phyloP scores from a whole-genome alignment of 2,329 filamentous ascomycete species.

The Ceratocystis ficicola region DNA sequence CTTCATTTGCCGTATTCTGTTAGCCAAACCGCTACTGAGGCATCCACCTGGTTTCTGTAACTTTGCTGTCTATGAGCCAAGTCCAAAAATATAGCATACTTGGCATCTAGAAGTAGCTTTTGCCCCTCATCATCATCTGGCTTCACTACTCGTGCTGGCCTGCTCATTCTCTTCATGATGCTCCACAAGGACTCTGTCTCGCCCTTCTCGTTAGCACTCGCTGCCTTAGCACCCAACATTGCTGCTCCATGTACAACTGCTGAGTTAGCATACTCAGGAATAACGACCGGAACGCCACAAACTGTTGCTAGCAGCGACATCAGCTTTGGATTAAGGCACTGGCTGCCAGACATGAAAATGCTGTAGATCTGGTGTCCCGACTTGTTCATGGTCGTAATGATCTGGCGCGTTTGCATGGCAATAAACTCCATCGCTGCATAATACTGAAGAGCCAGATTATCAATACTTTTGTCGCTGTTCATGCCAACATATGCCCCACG shows the following conservation, averaged over 20 bases:
- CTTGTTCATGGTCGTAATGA: constrained; percentile 85
- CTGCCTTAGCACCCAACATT: constrained; percentile 97
- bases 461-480: constrained; percentile 72
- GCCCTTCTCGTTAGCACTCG: constrained; percentile 52
- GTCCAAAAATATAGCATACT: constrained; percentile 93
- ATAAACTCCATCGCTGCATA: constrained; percentile 98
- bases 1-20: constrained; percentile 19
- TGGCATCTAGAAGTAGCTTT: constrained; percentile 69
- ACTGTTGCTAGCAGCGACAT: constrained; percentile 85
- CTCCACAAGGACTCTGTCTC: constrained; percentile 83
- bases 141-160: constrained; percentile 72
- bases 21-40: constrained; percentile 31
- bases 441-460: constrained; percentile 82
- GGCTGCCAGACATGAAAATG: constrained; percentile 98
- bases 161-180: constrained; percentile 97
- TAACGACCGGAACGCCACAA: constrained; percentile 84
- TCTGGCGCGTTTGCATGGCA: constrained; percentile 89
- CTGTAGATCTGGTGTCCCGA: constrained; percentile 76
- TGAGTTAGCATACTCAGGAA: constrained; percentile 85
- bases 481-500: constrained; percentile 78
- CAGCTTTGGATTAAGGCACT: constrained; percentile 88
- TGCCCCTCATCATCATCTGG: constrained; percentile 60
- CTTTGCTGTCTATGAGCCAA: constrained; percentile 75
- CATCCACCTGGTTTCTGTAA: constrained; percentile 70
- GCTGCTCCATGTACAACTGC: constrained; percentile 96